These are phyloP conservation scores for Tuber calosporum DNA, from an alignment of 495 filamentous ascomycete genomes.

Conservation along the genomic window DNA sequence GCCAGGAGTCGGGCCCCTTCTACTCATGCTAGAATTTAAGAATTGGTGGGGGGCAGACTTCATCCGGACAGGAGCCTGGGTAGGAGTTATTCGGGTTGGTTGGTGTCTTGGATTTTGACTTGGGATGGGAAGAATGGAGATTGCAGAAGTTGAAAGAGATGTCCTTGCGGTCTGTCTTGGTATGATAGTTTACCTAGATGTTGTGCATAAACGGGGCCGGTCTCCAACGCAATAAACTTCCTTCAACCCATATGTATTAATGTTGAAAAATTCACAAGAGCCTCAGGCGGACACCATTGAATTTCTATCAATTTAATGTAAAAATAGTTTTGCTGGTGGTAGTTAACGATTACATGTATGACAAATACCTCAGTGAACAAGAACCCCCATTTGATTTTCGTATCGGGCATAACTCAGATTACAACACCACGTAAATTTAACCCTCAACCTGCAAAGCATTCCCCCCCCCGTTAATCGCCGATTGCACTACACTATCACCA, in stretches of 20 bases:
- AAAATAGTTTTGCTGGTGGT: neutral
- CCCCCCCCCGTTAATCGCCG: slow-evolving; percentile 11
- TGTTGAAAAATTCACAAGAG: neutral
- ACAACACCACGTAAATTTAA: slow-evolving; percentile 5
- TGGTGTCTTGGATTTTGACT: slow-evolving; percentile 30
- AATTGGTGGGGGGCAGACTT: slow-evolving; percentile 71
- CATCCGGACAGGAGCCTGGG: too few relatives aligned
- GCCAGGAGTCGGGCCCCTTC: too few relatives aligned
- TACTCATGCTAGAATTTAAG: slow-evolving; percentile 6
- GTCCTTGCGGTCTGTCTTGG: slow-evolving; percentile 72
- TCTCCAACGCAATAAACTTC: too few relatives aligned
- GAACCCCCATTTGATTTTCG: neutral
- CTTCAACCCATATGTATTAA: too few relatives aligned
- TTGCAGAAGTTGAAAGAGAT: slow-evolving; percentile 81
- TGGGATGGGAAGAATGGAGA: slow-evolving; percentile 48
- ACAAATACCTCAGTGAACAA: neutral
- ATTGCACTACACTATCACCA: slow-evolving; percentile 16
- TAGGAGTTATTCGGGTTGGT: slow-evolving; percentile 37
- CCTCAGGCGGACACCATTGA: neutral
- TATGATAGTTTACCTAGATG: too few relatives aligned
- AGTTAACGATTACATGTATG: neutral
- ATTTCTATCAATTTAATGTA: neutral
- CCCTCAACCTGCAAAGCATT: slow-evolving; percentile 29
- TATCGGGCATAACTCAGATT: neutral
- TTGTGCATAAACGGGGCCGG: too few relatives aligned